Evolutionary conservation across 140 eudicot species (phyloP).

Genomic region (Ambrosia hybrid): DNA sequence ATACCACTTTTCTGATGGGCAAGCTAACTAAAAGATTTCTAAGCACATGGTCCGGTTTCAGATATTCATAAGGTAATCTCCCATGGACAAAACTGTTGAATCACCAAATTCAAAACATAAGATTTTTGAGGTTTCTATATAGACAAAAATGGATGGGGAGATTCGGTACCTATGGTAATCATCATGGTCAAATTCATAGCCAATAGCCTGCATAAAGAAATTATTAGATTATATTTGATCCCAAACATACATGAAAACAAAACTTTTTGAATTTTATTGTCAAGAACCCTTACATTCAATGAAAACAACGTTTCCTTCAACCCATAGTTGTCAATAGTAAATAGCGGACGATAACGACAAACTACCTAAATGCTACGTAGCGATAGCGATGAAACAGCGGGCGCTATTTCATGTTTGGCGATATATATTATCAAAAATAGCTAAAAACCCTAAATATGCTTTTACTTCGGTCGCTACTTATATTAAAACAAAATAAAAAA

Average conservation of each 20-base stretch:
- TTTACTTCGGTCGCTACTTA: too few relatives aligned
- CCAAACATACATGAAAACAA: neutral
- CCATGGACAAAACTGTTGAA: conserved; percentile 86
- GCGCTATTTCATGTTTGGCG: too few relatives aligned
- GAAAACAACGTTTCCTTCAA: too few relatives aligned
- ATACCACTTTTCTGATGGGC: conserved; percentile 85
- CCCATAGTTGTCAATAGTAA: too few relatives aligned
- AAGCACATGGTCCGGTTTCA: conserved; percentile 77
- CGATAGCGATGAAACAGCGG: too few relatives aligned
- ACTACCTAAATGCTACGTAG: too few relatives aligned
- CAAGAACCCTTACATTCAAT: too few relatives aligned
- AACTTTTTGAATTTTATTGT: too few relatives aligned
- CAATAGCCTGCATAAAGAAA: conserved; percentile 58
- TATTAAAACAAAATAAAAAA: too few relatives aligned
- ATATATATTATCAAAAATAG: too few relatives aligned
- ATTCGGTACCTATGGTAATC: conserved; percentile 71
- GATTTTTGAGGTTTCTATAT: neutral
- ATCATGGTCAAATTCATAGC: conserved; percentile 81
- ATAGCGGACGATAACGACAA: too few relatives aligned
- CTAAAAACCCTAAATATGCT: too few relatives aligned
- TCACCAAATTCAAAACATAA: conserved; percentile 8
- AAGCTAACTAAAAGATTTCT: conserved; percentile 72
- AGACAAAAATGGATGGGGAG: neutral
- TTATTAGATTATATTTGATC: neutral
- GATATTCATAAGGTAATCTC: conserved; percentile 77